A percentile compares a stretch with the other conserved stretches of the same genome.
Evolutionary conservation across 2,329 filamentous ascomycete genomes (phyloP).

Genomic region (Colletotrichum truncatum): DNA sequence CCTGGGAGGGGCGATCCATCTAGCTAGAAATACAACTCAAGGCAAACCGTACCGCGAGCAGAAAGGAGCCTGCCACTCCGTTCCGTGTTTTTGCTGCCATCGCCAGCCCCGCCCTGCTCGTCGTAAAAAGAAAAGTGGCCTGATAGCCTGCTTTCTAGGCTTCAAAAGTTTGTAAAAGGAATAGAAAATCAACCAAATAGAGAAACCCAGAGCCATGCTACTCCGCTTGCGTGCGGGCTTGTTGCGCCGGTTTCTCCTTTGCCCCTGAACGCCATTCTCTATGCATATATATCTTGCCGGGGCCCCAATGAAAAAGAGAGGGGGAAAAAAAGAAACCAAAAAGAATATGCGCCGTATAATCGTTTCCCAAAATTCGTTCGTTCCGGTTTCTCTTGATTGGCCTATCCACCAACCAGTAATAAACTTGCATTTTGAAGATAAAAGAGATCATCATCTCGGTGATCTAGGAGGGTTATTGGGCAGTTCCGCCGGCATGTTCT

Average conservation of each 20-base stretch:
- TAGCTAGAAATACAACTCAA: slow-evolving; percentile 27
- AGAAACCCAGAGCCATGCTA: background rate
- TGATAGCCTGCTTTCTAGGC: background rate
- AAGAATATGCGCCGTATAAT: slow-evolving; percentile 3
- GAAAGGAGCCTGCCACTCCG: background rate
- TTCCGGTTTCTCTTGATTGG: background rate
- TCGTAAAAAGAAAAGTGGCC: background rate
- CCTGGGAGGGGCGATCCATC: slow-evolving; percentile 3
- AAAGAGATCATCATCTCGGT: slow-evolving; percentile 8
- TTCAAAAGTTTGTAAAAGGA: background rate
- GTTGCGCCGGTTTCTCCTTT: background rate
- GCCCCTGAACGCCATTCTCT: slow-evolving; percentile 19
- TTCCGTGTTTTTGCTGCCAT: slow-evolving; percentile 1
- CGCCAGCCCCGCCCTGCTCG: background rate
- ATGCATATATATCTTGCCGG: slow-evolving; percentile 25
- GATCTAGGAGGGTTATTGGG: slow-evolving; percentile 25
- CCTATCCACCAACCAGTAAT: no score
- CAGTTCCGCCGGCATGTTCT: slow-evolving; percentile 29
- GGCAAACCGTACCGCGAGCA: background rate
- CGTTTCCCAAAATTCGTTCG: background rate
- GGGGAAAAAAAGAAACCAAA: background rate
- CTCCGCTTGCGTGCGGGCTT: background rate
- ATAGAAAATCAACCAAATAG: background rate
- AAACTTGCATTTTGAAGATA: no score
- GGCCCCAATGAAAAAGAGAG: background rate